These are phyloP conservation scores for Acanthamoeba royreba DNA, from an alignment of 208 protist species.

Conservation along the genomic window DNA sequence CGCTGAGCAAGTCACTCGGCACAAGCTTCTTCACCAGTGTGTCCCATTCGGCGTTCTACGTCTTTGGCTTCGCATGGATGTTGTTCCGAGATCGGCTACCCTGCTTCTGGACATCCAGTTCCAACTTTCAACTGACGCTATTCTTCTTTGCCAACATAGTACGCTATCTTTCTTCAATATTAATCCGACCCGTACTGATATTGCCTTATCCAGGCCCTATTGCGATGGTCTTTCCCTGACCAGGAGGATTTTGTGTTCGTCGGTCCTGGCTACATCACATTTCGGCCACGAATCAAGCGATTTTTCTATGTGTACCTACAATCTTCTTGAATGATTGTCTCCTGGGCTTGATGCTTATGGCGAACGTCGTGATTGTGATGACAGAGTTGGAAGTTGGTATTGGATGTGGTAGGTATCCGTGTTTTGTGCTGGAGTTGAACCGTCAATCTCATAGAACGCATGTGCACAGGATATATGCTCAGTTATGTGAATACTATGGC, in stretches of 20 bases:
- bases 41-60: conserved; percentile 3
- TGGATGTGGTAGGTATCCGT: conserved; percentile 1
- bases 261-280: background rate
- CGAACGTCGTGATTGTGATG: background rate
- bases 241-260: background rate
- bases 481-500: conserved; percentile 8
- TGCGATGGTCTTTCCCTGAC: background rate
- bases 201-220: background rate
- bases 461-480: background rate
- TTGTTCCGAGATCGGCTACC: background rate
- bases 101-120: conserved; percentile 8
- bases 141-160: conserved; percentile 13
- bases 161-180: background rate
- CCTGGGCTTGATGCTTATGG: background rate
- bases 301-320: background rate
- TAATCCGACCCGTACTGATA: background rate
- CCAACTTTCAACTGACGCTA: background rate
- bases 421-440: background rate
- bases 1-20: background rate
- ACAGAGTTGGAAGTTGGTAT: background rate
- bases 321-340: background rate
- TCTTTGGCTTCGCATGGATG: conserved; percentile 27
- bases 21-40: background rate
- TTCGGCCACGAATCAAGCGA: background rate
- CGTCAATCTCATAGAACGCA: background rate